Base-by-base conservation (phyloP, 306 rosid species). In the Pyrus bretschneideri region DNA sequence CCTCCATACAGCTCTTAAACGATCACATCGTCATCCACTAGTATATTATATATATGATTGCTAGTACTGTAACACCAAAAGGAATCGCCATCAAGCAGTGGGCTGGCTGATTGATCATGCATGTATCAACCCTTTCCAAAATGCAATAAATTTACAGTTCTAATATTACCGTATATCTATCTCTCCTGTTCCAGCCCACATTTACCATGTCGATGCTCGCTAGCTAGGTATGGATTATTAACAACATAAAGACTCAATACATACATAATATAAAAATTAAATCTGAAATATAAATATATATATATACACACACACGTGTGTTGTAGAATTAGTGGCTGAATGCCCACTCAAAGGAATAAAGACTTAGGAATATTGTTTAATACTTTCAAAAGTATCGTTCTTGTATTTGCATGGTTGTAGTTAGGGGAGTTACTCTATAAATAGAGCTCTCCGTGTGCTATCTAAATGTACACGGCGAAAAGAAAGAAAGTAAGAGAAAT, bases 41-140 rank as follows among this genome's bases (percentile, higher is more conserved):
- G 55, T 5, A 49, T 49, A 49, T 49, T 49, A 49, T 49, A 15
- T 49, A 49, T 17, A 49, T 49, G 55, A 18, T 15, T 14, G 21
- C 55, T 49, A 49, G 66, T 61, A 61, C 63, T 5, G 66, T 27
- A 25, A 29, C 29, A 55, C n/a, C 30, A 19, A 30, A 54, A 73
- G 38, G 19, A 35, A 40, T 58, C 57, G 27, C n/a, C 70, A 65
- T 57, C 45, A 38, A 33, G 33, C 27, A 4, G 12, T 45, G 59
- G 61, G 23, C 45, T 59, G n/a, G 76, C 57, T 33, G 74, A 13
- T 19, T 38, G 23, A 30, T 13, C n/a, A 29, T 13, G 23, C 21
- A 38, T 71, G 62, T 63, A 78, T 57, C 78, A 66, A 73, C 68
- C 73, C 78, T 65, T 72, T 79, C 78, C 74, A 17, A 55, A 55